Evolutionary conservation across 352 stramenopile species (phyloP), one percentile per base, ranked within the genome.

Genomic region (Phytopythium aichiense): DNA sequence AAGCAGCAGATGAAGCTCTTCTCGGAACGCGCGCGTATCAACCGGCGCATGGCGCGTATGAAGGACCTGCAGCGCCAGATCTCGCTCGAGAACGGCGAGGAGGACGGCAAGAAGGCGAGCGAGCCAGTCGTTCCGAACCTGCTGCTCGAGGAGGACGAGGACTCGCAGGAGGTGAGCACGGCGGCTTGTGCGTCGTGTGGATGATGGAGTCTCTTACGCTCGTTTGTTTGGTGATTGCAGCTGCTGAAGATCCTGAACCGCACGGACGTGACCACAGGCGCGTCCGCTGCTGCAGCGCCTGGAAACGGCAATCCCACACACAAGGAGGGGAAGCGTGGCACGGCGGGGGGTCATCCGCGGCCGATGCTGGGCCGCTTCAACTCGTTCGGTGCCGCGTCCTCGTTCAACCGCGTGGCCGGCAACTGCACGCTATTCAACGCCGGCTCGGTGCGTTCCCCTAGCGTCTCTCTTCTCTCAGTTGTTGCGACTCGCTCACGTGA

Each of bases 1-100:
- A 74, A 74, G 4, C 84, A 90, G 46, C 84, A 94, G 63, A 94
- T 94, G 79, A 94, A 94, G 52, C 68, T 91, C 16, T 94, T 94
- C 54, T 92, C 81, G 0, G 86, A 92, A 59, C 76, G 81, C 20
- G 86, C 86, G 16, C 79, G 84, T 25, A 85, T 94, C 60, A 94
- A 94, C 53, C 83, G 86, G 31, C 83, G 86, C 25, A 92, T 94
- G 81, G 80, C 91, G 60, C 86, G 86, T 59, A 92, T 92, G 86
- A 90, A 89, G 51, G 79, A 92, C 45, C 48, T 91, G 64, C 80
- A 94, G 64, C 77, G 79, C 4, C 74, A 89, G 49, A 68, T 88
- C 6, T 71, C 77, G 16, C 38, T 80, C 33, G 76, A 89, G 48
- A 71, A 72, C 12, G 59, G 71, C 20, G 66, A 76, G 50, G 68